phyloP scores from a whole-genome alignment of 108 stramenopile species.

The Mayamaea pseudoterrestris region DNA sequence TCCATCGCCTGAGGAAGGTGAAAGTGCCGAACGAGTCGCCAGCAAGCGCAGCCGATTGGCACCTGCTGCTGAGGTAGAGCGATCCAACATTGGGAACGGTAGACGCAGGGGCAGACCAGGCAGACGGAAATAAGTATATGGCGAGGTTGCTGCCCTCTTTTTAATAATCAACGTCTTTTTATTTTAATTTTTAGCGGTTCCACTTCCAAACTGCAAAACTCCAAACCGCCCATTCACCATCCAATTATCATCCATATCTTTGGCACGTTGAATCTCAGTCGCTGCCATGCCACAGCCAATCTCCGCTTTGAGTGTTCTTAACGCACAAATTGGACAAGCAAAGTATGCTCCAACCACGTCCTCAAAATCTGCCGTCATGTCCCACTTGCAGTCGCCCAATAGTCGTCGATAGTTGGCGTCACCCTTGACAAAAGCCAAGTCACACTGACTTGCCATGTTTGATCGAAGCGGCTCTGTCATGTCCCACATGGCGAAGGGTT shows the following conservation, averaged over 20 bases:
- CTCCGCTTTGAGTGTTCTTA: constrained; percentile 92
- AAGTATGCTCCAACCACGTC: constrained; percentile 88
- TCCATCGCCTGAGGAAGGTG: constrained; percentile 5
- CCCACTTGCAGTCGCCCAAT: constrained; percentile 85
- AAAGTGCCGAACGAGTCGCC: too few relatives aligned
- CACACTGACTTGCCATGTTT: constrained; percentile 45
- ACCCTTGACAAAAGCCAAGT: constrained; percentile 91
- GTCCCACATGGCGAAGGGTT: constrained; percentile 88
- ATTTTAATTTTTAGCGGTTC: constrained; percentile 12
- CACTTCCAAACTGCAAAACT: constrained; percentile 71
- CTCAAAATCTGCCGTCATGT: constrained; percentile 70
- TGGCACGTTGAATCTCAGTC: constrained; percentile 56
- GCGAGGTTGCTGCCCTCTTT: too few relatives aligned
- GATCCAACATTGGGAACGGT: background rate
- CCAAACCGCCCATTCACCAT: constrained; percentile 82
- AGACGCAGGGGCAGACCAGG: background rate
- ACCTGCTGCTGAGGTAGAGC: background rate
- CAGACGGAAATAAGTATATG: too few relatives aligned
- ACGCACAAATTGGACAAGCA: constrained; percentile 81
- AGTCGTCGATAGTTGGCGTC: constrained; percentile 94
- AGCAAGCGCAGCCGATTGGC: background rate
- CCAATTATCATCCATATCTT: constrained; percentile 58
- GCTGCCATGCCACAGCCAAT: constrained; percentile 82
- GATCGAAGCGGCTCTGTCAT: constrained; percentile 64
- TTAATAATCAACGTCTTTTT: too few relatives aligned